phyloP scores from a whole-genome alignment of 2,329 filamentous ascomycete species.

The Aspergillus pseudoterreus region DNA sequence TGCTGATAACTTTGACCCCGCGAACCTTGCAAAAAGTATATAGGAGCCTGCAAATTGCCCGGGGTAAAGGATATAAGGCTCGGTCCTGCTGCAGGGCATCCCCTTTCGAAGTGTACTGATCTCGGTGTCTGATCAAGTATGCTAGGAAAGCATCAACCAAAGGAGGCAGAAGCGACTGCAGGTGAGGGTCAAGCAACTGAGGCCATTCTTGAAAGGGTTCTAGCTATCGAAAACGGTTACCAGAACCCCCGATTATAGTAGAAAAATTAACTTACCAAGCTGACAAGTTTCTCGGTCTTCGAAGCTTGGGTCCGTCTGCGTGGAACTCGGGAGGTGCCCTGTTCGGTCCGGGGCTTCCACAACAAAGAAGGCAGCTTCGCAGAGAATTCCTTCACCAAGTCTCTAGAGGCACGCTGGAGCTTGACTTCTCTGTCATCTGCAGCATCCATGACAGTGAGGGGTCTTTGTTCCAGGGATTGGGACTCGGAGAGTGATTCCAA shows the following conservation, averaged over 20 bases:
- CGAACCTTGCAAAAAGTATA: conserved; percentile 94
- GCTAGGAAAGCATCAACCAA: conserved; percentile 74
- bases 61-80: conserved; percentile 52
- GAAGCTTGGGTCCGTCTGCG: conserved; percentile 37
- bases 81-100: conserved; percentile 33
- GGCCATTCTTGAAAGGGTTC: conserved; percentile 94
- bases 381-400: conserved; percentile 41
- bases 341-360: conserved; percentile 31
- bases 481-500: not conserved
- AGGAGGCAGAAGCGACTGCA: conserved; percentile 70
- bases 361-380: conserved; percentile 41
- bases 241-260: not conserved
- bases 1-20: conserved; percentile 85
- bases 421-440: conserved; percentile 44
- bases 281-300: conserved; percentile 38
- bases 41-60: conserved; percentile 72
- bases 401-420: conserved; percentile 44
- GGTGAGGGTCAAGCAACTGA: conserved; percentile 81
- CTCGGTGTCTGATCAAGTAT: conserved; percentile 50
- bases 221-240: conserved; percentile 45
- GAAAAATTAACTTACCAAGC: conserved; percentile 31
- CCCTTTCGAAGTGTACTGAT: conserved; percentile 34
- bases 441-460: conserved; percentile 38
- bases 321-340: conserved; percentile 24
- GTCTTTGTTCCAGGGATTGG: not conserved